Evolutionary conservation across 1,139 yeast species (phyloP).

Genomic region (Geotrichum siamense): DNA sequence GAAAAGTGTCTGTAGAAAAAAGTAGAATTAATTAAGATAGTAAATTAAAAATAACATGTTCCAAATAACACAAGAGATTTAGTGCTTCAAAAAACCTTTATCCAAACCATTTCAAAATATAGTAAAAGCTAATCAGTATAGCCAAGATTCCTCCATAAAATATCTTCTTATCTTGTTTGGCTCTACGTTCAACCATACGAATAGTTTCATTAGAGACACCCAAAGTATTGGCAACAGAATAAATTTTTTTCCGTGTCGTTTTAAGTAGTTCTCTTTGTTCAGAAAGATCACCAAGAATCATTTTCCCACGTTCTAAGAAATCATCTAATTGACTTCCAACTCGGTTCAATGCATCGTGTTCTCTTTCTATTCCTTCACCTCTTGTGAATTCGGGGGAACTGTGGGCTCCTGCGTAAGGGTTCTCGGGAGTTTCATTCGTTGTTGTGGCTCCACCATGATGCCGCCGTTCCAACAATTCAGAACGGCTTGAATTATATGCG

Average conservation of each 20-base stretch:
- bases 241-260: conserved; percentile 56
- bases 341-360: conserved; percentile 54
- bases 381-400: conserved; percentile 22
- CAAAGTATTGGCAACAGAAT: conserved; percentile 64
- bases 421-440: conserved; percentile 42
- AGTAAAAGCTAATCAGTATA: conserved; percentile 62
- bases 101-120: conserved; percentile 59
- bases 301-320: conserved; percentile 81
- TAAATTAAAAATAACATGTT: no score
- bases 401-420: conserved; percentile 43
- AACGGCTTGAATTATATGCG: conserved; percentile 42
- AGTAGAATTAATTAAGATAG: no score
- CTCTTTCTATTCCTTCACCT: conserved; percentile 63
- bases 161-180: conserved; percentile 82
- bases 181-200: conserved; percentile 69
- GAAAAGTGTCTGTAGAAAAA: no score
- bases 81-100: conserved; percentile 28
- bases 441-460: conserved; percentile 1
- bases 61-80: no score
- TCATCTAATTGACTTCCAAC: conserved; percentile 83
- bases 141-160: conserved; percentile 70
- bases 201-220: conserved; percentile 88
- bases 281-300: conserved; percentile 76
- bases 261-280: conserved; percentile 73
- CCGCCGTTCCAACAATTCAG: conserved; percentile 57